Conservation (phyloP, 352 stramenopile species). For the Peronosclerospora sorghi region DNA sequence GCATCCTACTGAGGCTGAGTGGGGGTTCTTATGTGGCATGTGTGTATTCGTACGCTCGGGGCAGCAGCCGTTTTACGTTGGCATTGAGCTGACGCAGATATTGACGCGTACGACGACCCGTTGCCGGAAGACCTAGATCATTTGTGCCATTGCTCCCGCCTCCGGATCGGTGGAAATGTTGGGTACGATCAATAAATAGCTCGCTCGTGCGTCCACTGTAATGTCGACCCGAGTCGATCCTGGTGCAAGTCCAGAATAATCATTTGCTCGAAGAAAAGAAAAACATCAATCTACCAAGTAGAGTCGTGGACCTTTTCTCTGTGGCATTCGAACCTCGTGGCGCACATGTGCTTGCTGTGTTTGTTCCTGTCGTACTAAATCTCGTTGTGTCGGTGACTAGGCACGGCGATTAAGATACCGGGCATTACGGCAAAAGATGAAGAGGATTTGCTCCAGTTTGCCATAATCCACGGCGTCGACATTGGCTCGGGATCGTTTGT, state of each 20-base stretch:
- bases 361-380: too few species aligned
- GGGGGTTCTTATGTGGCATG: too few species aligned
- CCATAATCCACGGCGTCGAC: constrained; percentile 93
- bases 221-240: too few species aligned
- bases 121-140: constrained; percentile 94
- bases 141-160: constrained; percentile 96
- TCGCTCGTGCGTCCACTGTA: too few species aligned
- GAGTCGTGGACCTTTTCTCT: too few species aligned
- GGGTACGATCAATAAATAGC: constrained; percentile 88
- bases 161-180: constrained; percentile 94
- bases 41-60: background rate
- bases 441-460: constrained; percentile 91
- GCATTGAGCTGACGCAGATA: too few species aligned
- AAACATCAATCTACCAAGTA: constrained; percentile 95
- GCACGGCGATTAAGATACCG: constrained; percentile 78
- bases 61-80: constrained; percentile 43
- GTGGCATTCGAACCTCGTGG: too few species aligned
- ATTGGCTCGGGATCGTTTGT: constrained; percentile 99
- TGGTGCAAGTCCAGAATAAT: too few species aligned
- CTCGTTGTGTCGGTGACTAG: too few species aligned
- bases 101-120: constrained; percentile 29
- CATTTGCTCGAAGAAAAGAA: too few species aligned
- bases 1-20: too few species aligned
- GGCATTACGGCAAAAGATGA: constrained; percentile 93
- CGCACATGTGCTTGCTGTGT: constrained; percentile 1